phyloP scores from a whole-genome alignment of 1,284 basidiomycete species.

The Cerrena zonata region DNA sequence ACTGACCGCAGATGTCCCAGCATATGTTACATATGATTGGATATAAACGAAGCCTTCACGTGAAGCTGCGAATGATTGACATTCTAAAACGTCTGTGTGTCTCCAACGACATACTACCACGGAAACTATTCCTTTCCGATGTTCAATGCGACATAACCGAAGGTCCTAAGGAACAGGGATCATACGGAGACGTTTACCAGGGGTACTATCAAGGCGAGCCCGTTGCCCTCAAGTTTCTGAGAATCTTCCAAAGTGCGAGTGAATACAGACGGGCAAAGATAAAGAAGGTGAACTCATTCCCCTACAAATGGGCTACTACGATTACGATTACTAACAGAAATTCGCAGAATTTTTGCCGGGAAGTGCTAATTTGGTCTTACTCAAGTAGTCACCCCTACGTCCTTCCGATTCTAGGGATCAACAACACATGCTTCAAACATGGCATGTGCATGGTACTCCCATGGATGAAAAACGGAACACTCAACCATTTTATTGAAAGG shows the following conservation, averaged over 20 bases:
- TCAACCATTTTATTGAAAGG: slow-evolving; percentile 1
- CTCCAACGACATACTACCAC: not conserved
- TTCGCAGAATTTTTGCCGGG: not conserved
- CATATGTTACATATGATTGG: too few species aligned
- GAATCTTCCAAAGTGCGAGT: not conserved
- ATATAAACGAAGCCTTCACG: too few species aligned
- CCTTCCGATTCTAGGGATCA: slow-evolving; percentile 2
- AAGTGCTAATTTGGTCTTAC: slow-evolving; percentile 1
- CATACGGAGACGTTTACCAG: slow-evolving; percentile 7
- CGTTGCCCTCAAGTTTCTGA: slow-evolving; percentile 8
- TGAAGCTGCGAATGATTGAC: not conserved
- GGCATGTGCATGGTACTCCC: slow-evolving; percentile 6
- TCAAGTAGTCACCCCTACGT: not conserved
- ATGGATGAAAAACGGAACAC: slow-evolving; percentile 9
- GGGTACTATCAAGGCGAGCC: not conserved
- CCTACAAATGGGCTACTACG: not conserved
- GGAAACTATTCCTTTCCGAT: not conserved
- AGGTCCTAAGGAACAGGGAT: not conserved
- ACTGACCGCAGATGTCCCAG: too few species aligned
- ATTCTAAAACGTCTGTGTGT: not conserved
- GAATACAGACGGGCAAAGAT: not conserved
- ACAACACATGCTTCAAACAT: not conserved
- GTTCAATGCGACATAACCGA: not conserved
- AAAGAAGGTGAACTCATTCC: not conserved
- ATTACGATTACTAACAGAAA: not conserved